These are phyloP conservation scores for Ceratocystis smalleyi DNA, from an alignment of 2,329 filamentous ascomycete genomes.

Conservation along the genomic window DNA sequence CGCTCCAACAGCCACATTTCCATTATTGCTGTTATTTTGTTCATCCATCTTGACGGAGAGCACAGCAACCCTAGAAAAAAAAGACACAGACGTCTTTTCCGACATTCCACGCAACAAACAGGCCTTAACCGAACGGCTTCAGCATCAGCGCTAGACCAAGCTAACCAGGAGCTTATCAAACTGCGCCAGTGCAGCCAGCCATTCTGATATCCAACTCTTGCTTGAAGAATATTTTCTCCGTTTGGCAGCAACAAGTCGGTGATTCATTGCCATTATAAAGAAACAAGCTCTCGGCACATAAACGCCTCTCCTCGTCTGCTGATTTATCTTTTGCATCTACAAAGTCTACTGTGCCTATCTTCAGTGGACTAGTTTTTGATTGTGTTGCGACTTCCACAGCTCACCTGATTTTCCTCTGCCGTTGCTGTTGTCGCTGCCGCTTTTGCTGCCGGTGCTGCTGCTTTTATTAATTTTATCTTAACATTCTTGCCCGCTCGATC, in stretches of 20 bases:
- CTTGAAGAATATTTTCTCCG: background rate
- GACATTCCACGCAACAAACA: slow-evolving; percentile 3
- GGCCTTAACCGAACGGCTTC: slow-evolving; percentile 1
- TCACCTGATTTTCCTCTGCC: background rate
- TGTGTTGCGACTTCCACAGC: background rate
- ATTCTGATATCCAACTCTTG: background rate
- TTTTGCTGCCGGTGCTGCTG: no score
- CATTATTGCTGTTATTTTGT: background rate
- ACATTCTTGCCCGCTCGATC: background rate
- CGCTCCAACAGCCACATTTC: background rate
- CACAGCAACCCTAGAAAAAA: background rate
- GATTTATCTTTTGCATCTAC: background rate
- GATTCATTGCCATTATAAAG: background rate
- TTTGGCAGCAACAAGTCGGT: background rate
- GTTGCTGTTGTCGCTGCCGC: no score
- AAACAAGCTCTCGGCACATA: background rate
- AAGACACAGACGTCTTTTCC: slow-evolving; percentile 1
- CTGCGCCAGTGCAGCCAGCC: background rate
- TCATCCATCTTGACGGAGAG: background rate
- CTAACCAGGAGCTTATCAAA: slow-evolving; percentile 3
- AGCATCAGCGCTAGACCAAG: background rate
- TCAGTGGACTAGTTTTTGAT: background rate
- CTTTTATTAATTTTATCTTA: background rate
- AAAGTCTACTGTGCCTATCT: background rate
- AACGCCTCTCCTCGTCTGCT: background rate